Evolutionary conservation across 805 yeast genomes (phyloP).

Genomic region (Candida andamanensis): DNA sequence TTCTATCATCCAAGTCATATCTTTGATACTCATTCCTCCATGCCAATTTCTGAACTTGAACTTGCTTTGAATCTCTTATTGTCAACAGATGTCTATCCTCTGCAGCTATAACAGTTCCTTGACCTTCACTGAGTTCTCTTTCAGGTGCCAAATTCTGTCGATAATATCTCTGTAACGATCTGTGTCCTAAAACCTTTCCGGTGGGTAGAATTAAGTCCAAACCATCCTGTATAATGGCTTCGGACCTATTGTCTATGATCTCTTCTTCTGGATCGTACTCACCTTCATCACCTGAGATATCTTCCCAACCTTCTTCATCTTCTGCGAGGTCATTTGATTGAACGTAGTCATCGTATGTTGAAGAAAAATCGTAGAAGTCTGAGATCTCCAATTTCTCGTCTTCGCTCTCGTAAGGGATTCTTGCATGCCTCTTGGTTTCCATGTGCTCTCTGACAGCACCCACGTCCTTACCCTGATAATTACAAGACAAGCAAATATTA

Average conservation of each 20-base stretch:
- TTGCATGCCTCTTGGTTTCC: slow-evolving; percentile 79
- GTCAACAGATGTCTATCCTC: slow-evolving; percentile 48
- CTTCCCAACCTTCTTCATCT: slow-evolving; percentile 37
- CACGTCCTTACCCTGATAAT: slow-evolving; percentile 74
- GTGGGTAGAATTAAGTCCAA: slow-evolving; percentile 38
- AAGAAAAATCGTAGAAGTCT: slow-evolving; percentile 78
- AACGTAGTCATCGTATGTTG: slow-evolving; percentile 44
- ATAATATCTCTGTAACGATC: slow-evolving; percentile 39
- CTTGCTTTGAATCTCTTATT: slow-evolving; percentile 33
- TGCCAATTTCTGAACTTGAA: slow-evolving; percentile 47
- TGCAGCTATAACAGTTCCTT: slow-evolving; percentile 44
- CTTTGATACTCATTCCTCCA: slow-evolving; percentile 54
- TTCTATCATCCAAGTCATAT: slow-evolving; percentile 47
- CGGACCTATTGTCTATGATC: slow-evolving; percentile 18
- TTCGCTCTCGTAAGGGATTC: slow-evolving; percentile 79
- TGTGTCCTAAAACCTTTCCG: slow-evolving; percentile 40
- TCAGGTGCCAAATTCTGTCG: slow-evolving; percentile 42
- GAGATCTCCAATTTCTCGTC: slow-evolving; percentile 73
- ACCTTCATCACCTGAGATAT: slow-evolving; percentile 26
- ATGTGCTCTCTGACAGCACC: slow-evolving; percentile 90
- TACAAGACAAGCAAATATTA: slow-evolving; percentile 76
- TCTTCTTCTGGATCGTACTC: slow-evolving; percentile 25
- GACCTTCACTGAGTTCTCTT: slow-evolving; percentile 40
- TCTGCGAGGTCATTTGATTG: slow-evolving; percentile 9
- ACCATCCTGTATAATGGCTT: slow-evolving; percentile 31